A percentile compares a stretch with the other conserved stretches of the same genome.
phyloP scores from a whole-genome alignment of 352 stramenopile genomes.

The Globisporangium parvum region DNA sequence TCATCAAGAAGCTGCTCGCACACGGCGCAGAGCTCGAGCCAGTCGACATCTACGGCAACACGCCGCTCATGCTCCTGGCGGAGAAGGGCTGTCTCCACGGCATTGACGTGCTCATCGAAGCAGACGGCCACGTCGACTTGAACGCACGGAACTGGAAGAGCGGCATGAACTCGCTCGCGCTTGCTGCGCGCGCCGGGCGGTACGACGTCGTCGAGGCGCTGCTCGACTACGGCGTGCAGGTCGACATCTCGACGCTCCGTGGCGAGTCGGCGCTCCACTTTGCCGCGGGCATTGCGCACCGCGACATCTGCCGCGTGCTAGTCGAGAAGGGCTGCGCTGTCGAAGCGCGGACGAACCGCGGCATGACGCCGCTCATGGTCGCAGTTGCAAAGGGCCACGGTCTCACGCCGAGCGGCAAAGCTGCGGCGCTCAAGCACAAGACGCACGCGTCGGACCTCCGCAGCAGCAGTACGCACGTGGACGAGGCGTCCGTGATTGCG shows the following conservation, averaged over 20 bases:
- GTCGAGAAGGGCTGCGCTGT: slow-evolving; percentile 66
- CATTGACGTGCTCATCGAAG: slow-evolving; percentile 72
- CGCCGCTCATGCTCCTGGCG: slow-evolving; percentile 71
- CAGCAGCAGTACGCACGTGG: slow-evolving; percentile 37
- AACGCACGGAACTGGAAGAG: slow-evolving; percentile 79
- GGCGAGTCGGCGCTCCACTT: slow-evolving; percentile 81
- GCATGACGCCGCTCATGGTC: slow-evolving; percentile 74
- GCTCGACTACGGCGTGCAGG: slow-evolving; percentile 72
- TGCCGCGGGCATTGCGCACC: slow-evolving; percentile 55
- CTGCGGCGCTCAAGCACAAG: slow-evolving; percentile 18
- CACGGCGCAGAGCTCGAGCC: slow-evolving; percentile 59
- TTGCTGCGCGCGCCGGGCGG: slow-evolving; percentile 63
- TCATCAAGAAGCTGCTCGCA: slow-evolving; percentile 78
- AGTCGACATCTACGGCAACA: slow-evolving; percentile 81
- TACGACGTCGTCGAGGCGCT: slow-evolving; percentile 72
- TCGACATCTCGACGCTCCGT: slow-evolving; percentile 52
- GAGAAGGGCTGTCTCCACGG: slow-evolving; percentile 63
- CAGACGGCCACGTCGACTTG: slow-evolving; percentile 59
- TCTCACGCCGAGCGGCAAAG: slow-evolving; percentile 23
- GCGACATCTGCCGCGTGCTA: slow-evolving; percentile 56
- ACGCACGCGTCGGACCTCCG: slow-evolving; percentile 31
- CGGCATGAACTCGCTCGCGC: slow-evolving; percentile 67
- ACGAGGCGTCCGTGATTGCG: slow-evolving; percentile 48
- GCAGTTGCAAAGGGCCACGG: slow-evolving; percentile 47
- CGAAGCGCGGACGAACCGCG: slow-evolving; percentile 61